A percentile compares a stretch with the other conserved stretches of the same genome.
Conservation (phyloP, 192 early-diverging fungal species). For the Backusella tuberculispora region DNA sequence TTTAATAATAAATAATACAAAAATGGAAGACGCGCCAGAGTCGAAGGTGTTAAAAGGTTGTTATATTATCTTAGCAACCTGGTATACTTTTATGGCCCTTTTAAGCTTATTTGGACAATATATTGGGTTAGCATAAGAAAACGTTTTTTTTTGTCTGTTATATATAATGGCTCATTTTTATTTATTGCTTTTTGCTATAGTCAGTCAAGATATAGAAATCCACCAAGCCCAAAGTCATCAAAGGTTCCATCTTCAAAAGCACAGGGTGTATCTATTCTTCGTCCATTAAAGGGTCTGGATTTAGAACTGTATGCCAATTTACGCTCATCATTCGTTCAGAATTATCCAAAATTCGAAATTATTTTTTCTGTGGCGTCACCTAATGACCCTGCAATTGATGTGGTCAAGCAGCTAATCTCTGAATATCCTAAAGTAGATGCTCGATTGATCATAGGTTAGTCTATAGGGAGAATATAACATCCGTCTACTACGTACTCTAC, state of each 20-base stretch:
- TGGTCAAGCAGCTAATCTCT: constrained; percentile 72
- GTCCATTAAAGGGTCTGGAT: constrained; percentile 95
- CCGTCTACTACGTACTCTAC: not conserved
- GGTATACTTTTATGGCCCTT: constrained; percentile 40
- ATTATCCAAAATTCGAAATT: constrained; percentile 88
- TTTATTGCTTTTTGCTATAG: constrained; percentile 10
- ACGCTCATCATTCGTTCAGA: constrained; percentile 82
- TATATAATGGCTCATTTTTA: not conserved
- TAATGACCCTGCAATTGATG: constrained; percentile 80
- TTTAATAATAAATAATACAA: not conserved
- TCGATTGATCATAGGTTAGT: constrained; percentile 76
- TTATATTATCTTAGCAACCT: constrained; percentile 17
- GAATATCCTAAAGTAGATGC: constrained; percentile 77
- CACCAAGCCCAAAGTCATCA: constrained; percentile 43
- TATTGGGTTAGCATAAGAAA: constrained; percentile 28
- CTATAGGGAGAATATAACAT: not conserved
- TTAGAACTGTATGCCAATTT: constrained; percentile 81
- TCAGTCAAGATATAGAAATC: constrained; percentile 35
- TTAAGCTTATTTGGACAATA: constrained; percentile 39
- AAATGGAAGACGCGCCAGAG: constrained; percentile 17
- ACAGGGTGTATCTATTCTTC: constrained; percentile 89
- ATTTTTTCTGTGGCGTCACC: constrained; percentile 85
- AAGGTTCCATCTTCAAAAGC: constrained; percentile 42
- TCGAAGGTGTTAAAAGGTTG: constrained; percentile 4
- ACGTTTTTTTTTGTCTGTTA: not conserved